Conservation (phyloP, 1,284 basidiomycete genomes). For the Moesziomyces sp. region DNA sequence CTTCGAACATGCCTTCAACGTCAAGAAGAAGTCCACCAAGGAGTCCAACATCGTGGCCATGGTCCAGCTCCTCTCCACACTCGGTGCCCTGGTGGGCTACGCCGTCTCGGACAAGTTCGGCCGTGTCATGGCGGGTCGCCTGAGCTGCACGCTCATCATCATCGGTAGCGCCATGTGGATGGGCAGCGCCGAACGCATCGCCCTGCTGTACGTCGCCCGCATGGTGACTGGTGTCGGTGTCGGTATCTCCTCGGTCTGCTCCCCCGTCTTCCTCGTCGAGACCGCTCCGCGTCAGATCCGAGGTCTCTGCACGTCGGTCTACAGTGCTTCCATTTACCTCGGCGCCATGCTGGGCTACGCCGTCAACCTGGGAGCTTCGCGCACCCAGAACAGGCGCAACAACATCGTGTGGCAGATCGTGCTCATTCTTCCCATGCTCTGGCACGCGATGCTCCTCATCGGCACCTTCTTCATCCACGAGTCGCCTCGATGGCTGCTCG, state of each 20-base stretch:
- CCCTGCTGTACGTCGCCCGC: conserved; percentile 16
- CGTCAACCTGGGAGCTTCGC: conserved; percentile 19
- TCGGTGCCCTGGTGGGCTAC: conserved; percentile 32
- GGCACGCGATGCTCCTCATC: conserved; percentile 65
- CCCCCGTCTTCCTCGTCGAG: conserved; percentile 32
- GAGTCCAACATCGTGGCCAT: conserved; percentile 42
- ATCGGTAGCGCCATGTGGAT: conserved; percentile 26
- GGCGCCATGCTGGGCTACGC: conserved; percentile 29
- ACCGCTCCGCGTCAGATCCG: conserved; percentile 31
- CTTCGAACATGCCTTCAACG: conserved; percentile 27
- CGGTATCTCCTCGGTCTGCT: conserved; percentile 23
- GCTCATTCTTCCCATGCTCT: conserved; percentile 15
- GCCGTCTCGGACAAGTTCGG: conserved; percentile 16
- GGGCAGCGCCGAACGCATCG: conserved; percentile 15
- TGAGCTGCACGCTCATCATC: conserved; percentile 27
- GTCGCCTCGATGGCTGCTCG: conserved; percentile 85
- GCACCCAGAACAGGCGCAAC: conserved; percentile 4
- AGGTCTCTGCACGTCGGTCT: conserved; percentile 36
- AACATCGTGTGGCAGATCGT: conserved; percentile 30
- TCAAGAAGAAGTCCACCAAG: conserved; percentile 26
- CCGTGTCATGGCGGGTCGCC: conserved; percentile 15
- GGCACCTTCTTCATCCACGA: conserved; percentile 72
- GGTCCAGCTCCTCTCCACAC: conserved; percentile 30
- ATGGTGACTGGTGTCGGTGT: conserved; percentile 30
- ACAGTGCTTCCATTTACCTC: conserved; percentile 26